A percentile compares a stretch with the other conserved stretches of the same genome.
Evolutionary conservation across 441 rosid genomes (phyloP).

Genomic region (Mallotus repandus): DNA sequence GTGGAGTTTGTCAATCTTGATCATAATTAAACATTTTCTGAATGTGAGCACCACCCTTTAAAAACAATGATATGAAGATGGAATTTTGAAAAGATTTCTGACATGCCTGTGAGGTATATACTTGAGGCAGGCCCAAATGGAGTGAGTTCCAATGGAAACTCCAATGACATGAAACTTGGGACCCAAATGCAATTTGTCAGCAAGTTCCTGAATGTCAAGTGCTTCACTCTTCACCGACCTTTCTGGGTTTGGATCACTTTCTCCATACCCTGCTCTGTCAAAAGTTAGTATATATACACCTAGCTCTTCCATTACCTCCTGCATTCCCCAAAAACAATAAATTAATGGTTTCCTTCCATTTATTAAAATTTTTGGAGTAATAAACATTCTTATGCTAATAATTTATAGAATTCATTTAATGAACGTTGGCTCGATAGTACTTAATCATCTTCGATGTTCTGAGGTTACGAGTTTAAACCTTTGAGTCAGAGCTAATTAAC

Average conservation of each 20-base stretch:
- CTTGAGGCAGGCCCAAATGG: constrained; percentile 62
- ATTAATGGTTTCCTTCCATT: no score
- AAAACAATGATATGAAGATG: not conserved
- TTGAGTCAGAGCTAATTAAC: no score
- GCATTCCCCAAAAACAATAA: not conserved
- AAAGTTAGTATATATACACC: constrained; percentile 49
- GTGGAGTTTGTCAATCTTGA: not conserved
- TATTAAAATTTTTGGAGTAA: not conserved
- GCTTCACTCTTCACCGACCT: constrained; percentile 62
- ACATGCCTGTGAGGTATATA: constrained; percentile 64
- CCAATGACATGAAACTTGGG: constrained; percentile 56
- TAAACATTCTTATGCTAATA: no score
- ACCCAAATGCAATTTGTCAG: constrained; percentile 48
- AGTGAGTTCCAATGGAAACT: constrained; percentile 57
- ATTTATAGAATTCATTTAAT: no score
- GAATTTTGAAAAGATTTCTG: not conserved
- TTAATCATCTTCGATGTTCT: no score
- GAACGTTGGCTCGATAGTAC: no score
- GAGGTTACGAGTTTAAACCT: no score
- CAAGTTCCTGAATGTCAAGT: constrained; percentile 63
- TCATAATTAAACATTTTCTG: not conserved
- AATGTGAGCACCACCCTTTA: not conserved
- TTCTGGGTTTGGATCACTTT: constrained; percentile 62
- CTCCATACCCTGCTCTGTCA: constrained; percentile 77
- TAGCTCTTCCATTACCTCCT: constrained; percentile 58